phyloP scores from a whole-genome alignment of 1,139 yeast genomes.

The Candida albicans region DNA sequence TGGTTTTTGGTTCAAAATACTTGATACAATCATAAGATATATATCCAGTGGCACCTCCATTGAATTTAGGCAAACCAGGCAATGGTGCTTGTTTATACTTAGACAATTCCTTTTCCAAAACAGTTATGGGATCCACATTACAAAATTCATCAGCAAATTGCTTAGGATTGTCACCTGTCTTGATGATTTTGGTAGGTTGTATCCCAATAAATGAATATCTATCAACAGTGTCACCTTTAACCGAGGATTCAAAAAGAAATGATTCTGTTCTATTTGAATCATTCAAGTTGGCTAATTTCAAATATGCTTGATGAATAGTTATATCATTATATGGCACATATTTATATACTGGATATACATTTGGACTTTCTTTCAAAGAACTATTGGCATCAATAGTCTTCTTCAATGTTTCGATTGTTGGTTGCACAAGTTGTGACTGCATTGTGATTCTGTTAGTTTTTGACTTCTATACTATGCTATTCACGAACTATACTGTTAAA shows the following conservation, averaged over 20 bases:
- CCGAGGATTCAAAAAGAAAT: conserved; percentile 84
- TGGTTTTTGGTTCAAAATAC: conserved; percentile 91
- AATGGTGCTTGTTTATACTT: conserved; percentile 66
- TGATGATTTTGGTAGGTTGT: conserved; percentile 75
- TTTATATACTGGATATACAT: conserved; percentile 78
- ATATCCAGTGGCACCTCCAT: conserved; percentile 97
- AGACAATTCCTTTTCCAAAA: conserved; percentile 72
- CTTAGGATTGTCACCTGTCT: conserved; percentile 60
- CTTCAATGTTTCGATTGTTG: conserved; percentile 52
- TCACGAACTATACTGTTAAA: no score
- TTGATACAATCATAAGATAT: conserved; percentile 94
- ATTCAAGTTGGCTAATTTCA: conserved; percentile 76
- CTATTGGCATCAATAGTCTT: conserved; percentile 44
- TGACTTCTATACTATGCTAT: no score
- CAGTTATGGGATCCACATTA: conserved; percentile 71
- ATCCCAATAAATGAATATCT: conserved; percentile 90
- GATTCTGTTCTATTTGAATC: conserved; percentile 60
- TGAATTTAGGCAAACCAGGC: conserved; percentile 79
- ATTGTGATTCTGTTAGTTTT: not conserved
- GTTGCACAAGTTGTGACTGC: conserved; percentile 48
- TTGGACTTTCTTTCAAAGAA: conserved; percentile 32
- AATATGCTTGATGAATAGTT: conserved; percentile 87
- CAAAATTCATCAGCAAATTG: conserved; percentile 34
- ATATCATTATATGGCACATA: conserved; percentile 73
- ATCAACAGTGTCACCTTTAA: conserved; percentile 85